Evolutionary conservation across 2,329 filamentous ascomycete genomes (phyloP), one percentile per base, ranked within the genome.

Genomic region (Aaosphaeria arxii): DNA sequence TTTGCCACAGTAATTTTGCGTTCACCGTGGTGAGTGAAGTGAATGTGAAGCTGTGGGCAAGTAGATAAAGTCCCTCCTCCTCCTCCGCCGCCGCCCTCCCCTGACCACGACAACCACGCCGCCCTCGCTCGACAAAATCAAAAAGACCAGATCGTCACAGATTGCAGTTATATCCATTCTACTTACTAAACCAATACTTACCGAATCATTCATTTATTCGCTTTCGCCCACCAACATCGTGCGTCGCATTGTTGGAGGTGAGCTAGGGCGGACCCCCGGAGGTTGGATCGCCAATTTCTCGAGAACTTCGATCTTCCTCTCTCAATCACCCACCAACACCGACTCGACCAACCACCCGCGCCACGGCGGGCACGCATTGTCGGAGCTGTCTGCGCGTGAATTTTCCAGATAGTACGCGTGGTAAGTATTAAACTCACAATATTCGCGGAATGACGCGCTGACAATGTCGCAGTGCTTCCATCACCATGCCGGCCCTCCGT

Each of bases 401-500:
- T 52, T 52, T 49, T 47, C 50, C 53, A 51, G 56, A 55, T 54
- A 61, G 56, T 51, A 63, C 65, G 63, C 62, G 64, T 62, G 59
- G 65, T 64, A 53, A 63, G 54, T 60, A 57, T 56, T 31, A 51
- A 50, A 45, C 43, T 24, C 17, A 24, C 17, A 24, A 24, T 24
- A 24, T 24, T 24, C 17, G 17, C 17, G 17, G 17, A 24, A 24
- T 24, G 58, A 50, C 56, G 50, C 61, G 60, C 64, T 68, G 48
- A 69, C 58, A 59, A 63, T 62, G 48, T 45, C 50, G 47, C 55
- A 67, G 63, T 58, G 57, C 49, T 49, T 49, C 46, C 48, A 52
- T 58, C 60, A 62, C 60, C 55, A 70, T 69, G 67, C 64, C 69
- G 57, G 59, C 68, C 48, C 59, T 69, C 55, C 66, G 69, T 53